Evolutionary conservation across 1,284 basidiomycete species (phyloP), one percentile per base, ranked within the genome.

Genomic region (Rhodofomes roseus): DNA sequence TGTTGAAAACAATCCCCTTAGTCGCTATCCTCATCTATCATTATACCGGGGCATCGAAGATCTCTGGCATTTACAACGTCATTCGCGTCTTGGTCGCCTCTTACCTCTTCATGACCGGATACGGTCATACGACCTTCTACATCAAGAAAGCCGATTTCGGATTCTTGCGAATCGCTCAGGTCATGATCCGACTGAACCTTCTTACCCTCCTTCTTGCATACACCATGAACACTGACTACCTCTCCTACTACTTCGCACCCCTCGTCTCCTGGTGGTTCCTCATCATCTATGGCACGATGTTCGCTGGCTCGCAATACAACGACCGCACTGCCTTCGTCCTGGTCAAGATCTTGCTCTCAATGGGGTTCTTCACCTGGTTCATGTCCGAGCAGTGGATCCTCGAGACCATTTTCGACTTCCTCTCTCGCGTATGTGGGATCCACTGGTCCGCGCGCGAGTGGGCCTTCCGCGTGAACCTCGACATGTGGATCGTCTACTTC

Each of bases 11-110:
- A 6, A 2, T 8, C 11, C 23, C 11, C 31, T 46, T 55, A 93
- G 92, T 95, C 65, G 86, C 83, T 2, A 93, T 96, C 65, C 80
- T 96, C 27, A 87, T 95, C 65, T 96, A 96, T 70, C 93, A 96
- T 74, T 95, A 95, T 72, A 77, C 90, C 55, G 91, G 90, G 27
- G 94, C 89, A 20, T 95, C 92, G 39, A 92, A 92, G 73, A 81
- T 94, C 59, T 90, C 90, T 12, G 92, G 92, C 22, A 93, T 96
- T 61, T 96, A 95, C 76, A 95, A 95, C 71, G 89, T 90, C 20
- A 87, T 95, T 55, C 86, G 93, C 43, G 89, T 93, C 11, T 79
- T 95, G 41, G 94, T 96, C 23, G 92, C 94, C 20, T 82, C 91
- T 1, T 96, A 96, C 73, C 80, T 96, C 20, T 95, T 87, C 69